Base-by-base conservation (phyloP, 305 asterid species). In the Fraxinus angustifolia region DNA sequence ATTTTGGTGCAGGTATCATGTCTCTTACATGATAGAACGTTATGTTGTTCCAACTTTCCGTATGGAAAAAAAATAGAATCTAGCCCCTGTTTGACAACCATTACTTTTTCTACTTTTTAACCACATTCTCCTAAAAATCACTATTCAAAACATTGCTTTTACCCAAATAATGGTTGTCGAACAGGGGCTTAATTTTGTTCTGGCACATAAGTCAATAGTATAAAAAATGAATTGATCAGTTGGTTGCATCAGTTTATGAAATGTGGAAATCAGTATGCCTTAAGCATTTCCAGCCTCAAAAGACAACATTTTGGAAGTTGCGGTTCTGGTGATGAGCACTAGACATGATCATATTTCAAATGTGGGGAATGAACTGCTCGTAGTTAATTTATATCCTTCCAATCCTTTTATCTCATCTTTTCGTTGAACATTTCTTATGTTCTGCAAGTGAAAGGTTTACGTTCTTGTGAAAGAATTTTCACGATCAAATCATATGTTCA, bases 1-100 rank as follows among this genome's bases (percentile, higher is more conserved):
- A 87, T 85, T 79, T 90, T 83, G 91, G 89, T 50, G 73, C 97
- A 92, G 98, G 98, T 96, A 70, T 83, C 45, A 78, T 56, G 19
- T 78, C 65, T 77, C 70, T 67, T 80, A 60, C 74, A 78, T 83
- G 76, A 73, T 56, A 72, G 36, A 71, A 75, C 17, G 73, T 58
- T 77, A 1, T n/a, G 16, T 38, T 78, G 75, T 73, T 70, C 81
- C 19, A 31, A 45, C 65, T 53, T 34, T 82, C 68, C 58, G 0
- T 48, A 7, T 38, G 76, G 81, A 30, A 23, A 23, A 23, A 45
- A 50, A 68, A 40, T 82, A 58, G 53, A 76, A 75, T 81, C 28
- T 53, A 53, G 62, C 62, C 62, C 23, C 17, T 45, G 21, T 17
- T n/a, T 53, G 23, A 53, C 62, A 53, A 53, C 23, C 62, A n/a